These are phyloP conservation scores for Calcarisporium arbuscula DNA, from an alignment of 2,329 filamentous ascomycete genomes.

Conservation along the genomic window DNA sequence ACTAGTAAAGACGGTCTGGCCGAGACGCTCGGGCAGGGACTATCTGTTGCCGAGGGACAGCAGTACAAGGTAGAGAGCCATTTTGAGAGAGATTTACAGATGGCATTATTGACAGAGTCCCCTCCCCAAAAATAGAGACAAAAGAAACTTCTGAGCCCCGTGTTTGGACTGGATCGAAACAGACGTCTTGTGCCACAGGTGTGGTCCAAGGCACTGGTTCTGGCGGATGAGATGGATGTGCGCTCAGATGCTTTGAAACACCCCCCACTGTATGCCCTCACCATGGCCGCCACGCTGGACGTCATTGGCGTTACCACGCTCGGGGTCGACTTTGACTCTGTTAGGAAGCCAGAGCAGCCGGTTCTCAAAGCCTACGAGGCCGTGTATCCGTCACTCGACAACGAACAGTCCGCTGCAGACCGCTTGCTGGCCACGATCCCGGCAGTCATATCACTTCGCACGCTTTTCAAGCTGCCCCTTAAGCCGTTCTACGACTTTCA, in stretches of 20 bases:
- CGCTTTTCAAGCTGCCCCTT: slow-evolving; percentile 2
- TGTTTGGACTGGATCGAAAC: slow-evolving; percentile 3
- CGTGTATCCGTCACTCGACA: slow-evolving; percentile 3
- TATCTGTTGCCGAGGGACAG: neutral
- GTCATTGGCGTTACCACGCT: slow-evolving; percentile 4
- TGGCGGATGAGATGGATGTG: neutral
- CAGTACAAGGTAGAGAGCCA: slow-evolving; percentile 1
- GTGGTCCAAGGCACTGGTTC: slow-evolving; percentile 1
- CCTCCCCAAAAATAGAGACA: no score
- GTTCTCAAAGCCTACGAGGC: slow-evolving; percentile 2
- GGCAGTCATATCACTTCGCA: slow-evolving; percentile 1
- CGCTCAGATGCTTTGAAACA: neutral
- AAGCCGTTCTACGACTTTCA: slow-evolving; percentile 2
- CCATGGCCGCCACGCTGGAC: slow-evolving; percentile 4
- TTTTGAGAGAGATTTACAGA: no score
- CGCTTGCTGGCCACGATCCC: slow-evolving; percentile 1
- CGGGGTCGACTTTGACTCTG: slow-evolving; percentile 4
- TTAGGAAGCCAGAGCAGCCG: slow-evolving; percentile 1
- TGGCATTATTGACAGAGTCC: no score
- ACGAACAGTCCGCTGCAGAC: neutral
- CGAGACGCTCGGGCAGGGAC: slow-evolving; percentile 2
- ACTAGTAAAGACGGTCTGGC: slow-evolving; percentile 1
- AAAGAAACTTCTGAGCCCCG: slow-evolving; percentile 4
- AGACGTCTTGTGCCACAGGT: slow-evolving; percentile 3
- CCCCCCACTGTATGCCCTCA: no score